A percentile compares a stretch with the other conserved stretches of the same genome.
Evolutionary conservation across 441 rosid species (phyloP).

Genomic region (Metrosideros polymorpha): DNA sequence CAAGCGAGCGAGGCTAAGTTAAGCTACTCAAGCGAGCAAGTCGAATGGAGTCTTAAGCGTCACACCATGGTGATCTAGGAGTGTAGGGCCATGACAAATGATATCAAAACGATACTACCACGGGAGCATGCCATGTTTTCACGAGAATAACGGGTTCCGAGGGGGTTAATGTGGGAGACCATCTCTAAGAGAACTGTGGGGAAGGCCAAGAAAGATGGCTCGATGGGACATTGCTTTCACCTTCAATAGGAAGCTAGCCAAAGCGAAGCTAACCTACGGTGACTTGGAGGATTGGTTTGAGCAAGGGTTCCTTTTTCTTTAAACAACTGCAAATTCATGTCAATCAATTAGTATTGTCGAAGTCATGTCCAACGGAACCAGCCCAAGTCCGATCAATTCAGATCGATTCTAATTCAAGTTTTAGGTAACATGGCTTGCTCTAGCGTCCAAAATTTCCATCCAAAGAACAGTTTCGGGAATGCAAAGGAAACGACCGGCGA

Average conservation of each 20-base stretch:
- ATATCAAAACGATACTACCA: not conserved
- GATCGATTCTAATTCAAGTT: not conserved
- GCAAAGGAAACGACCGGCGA: not conserved
- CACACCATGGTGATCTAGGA: not conserved
- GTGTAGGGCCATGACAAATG: not conserved
- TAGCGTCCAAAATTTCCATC: not conserved
- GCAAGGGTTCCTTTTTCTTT: not conserved
- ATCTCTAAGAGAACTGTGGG: not conserved
- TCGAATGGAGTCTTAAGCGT: not conserved
- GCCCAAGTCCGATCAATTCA: not conserved
- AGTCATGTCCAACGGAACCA: not conserved
- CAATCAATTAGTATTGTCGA: not conserved
- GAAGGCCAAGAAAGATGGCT: no score
- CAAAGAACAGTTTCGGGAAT: not conserved
- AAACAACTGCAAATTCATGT: not conserved
- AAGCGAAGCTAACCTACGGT: not conserved
- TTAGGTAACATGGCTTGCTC: not conserved
- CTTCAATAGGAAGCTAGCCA: not conserved
- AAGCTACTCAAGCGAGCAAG: not conserved
- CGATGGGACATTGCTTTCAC: not conserved
- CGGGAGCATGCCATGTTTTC: rapidly evolving
- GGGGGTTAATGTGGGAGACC: not conserved
- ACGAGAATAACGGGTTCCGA: not conserved
- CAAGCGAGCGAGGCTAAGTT: not conserved
- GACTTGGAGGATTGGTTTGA: not conserved